These are phyloP conservation scores for Spathaspora girioi DNA, from an alignment of 805 yeast genomes.

Conservation along the genomic window DNA sequence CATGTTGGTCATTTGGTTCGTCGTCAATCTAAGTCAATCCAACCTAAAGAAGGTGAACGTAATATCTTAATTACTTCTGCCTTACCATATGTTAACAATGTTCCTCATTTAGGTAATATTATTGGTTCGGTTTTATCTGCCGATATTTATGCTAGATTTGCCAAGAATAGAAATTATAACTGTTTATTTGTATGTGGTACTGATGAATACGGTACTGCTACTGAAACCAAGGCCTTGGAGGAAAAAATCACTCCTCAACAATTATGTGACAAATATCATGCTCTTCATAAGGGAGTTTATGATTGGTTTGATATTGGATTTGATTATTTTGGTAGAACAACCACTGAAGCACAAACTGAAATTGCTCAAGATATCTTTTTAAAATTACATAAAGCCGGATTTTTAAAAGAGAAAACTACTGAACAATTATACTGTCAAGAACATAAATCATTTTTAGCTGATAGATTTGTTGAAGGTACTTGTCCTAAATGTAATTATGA, in stretches of 20 bases:
- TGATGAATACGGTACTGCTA: conserved; percentile 99
- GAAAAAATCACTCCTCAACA: conserved; percentile 86
- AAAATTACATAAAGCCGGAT: conserved; percentile 72
- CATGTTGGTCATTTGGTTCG: conserved; percentile 29
- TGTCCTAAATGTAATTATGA: conserved; percentile 94
- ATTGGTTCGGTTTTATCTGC: conserved; percentile 94
- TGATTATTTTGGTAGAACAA: conserved; percentile 95
- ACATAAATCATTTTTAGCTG: conserved; percentile 91
- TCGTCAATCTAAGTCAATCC: conserved; percentile 22
- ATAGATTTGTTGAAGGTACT: conserved; percentile 93
- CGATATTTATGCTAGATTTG: conserved; percentile 87
- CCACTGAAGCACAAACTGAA: conserved; percentile 86
- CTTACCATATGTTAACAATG: conserved; percentile 95
- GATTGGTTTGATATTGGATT: conserved; percentile 96
- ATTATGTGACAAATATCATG: conserved; percentile 87
- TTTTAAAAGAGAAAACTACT: conserved; percentile 79
- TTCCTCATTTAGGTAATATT: conserved; percentile 97
- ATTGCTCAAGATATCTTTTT: conserved; percentile 92
- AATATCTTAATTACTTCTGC: conserved; percentile 93
- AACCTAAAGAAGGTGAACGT: conserved; percentile 68
- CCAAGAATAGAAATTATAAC: conserved; percentile 85
- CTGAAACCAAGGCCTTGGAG: conserved; percentile 96
- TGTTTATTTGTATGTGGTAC: conserved; percentile 91
- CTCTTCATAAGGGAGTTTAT: conserved; percentile 83
- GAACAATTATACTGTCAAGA: conserved; percentile 88